These are phyloP conservation scores for Hordeum vulgare DNA, from an alignment of 176 grass and related monocot genomes.

Conservation along the genomic window MorexV3_pseudomolecules_assembly NC_058523.1:557778247-557778746, in stretches of 20 bases:
- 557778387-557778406: slow-evolving; percentile 22
- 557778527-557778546: slow-evolving; percentile 55
- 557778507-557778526: slow-evolving; percentile 36
- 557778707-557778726: too few species aligned
- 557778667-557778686: slow-evolving; percentile 31
- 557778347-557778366: slow-evolving; percentile 33
- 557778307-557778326: slow-evolving; percentile 26
- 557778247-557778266: slow-evolving; percentile 52
- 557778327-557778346: slow-evolving; percentile 33
- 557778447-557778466: slow-evolving; percentile 36
- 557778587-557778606: slow-evolving; percentile 36
- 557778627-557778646: slow-evolving; percentile 46
- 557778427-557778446: slow-evolving; percentile 63
- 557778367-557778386: slow-evolving; percentile 51
- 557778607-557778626: slow-evolving; percentile 56
- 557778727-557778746: neutral
- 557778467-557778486: slow-evolving; percentile 25
- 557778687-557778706: slow-evolving; percentile 1
- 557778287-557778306: slow-evolving; percentile 25
- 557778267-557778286: slow-evolving; percentile 41
- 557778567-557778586: slow-evolving; percentile 51
- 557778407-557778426: slow-evolving; percentile 55
- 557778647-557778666: slow-evolving; percentile 45
- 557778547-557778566: slow-evolving; percentile 47
- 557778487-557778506: slow-evolving; percentile 44